Conservation (phyloP, 495 filamentous ascomycete species). For the Podospora tetraspora region DNA sequence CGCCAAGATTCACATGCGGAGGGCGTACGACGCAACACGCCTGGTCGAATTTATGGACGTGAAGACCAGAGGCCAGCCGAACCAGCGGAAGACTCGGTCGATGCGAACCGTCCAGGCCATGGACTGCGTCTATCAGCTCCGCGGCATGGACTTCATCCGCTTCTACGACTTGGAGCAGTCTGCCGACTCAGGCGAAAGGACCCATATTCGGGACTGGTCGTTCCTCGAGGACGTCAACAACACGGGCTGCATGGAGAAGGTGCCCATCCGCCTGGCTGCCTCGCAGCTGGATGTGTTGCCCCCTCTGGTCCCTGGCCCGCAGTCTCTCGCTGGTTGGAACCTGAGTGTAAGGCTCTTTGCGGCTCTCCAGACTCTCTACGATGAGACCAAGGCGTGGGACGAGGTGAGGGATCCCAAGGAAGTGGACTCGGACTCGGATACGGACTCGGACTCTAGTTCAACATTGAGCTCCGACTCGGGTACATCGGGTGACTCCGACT, state of each 20-base stretch:
- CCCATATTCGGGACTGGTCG: conserved; percentile 27
- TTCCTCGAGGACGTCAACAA: conserved; percentile 34
- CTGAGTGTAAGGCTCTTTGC: conserved; percentile 19
- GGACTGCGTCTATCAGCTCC: conserved; percentile 35
- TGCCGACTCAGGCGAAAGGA: background rate
- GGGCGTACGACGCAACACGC: conserved; percentile 22
- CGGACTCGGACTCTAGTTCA: too few relatives aligned
- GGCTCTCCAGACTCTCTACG: conserved; percentile 25
- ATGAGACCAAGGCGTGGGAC: conserved; percentile 18
- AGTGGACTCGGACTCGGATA: too few relatives aligned
- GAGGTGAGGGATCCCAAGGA: background rate
- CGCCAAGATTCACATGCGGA: conserved; percentile 15
- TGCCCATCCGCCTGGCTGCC: background rate
- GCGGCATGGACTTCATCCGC: conserved; percentile 32
- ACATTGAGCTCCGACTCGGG: background rate
- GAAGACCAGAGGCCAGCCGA: conserved; percentile 32
- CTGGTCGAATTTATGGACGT: conserved; percentile 13
- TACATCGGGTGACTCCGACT: conserved; percentile 5
- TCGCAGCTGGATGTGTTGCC: conserved; percentile 26
- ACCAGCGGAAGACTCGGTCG: conserved; percentile 26
- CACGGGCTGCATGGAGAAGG: conserved; percentile 16
- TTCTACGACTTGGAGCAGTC: conserved; percentile 31
- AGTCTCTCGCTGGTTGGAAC: conserved; percentile 13
- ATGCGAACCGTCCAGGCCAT: conserved; percentile 36
- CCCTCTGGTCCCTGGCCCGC: conserved; percentile 8